Evolutionary conservation across 306 rosid genomes (phyloP), one percentile per base, ranked within the genome.

Genomic region (Fragaria nilgerrensis): DNA sequence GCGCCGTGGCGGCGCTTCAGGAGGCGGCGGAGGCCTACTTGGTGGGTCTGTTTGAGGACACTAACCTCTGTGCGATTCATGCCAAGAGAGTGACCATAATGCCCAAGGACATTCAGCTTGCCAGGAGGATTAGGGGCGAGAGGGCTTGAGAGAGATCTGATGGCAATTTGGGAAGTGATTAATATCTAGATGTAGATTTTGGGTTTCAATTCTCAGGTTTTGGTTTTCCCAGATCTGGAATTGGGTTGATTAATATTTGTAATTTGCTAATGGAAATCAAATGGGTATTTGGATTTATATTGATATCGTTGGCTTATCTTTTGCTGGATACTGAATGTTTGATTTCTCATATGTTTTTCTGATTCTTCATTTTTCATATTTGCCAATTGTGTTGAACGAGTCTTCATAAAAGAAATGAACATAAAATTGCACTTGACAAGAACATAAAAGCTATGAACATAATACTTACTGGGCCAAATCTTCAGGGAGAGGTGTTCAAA

Each of bases 71-170:
- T 6, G 68, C 68, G 4, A 62, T 62, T 62, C 68, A 62, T 13
- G 68, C 68, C 0, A 62, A 62, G 41, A 62, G 68, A 7, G 68
- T 62, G 9, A 29, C 68, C 41, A 62, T 62, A 2, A 62, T 62
- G 68, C 68, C 68, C 68, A 62, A 62, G n/a, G 68, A 62, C 5
- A 62, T 62, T 29, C 68, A 62, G 11, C 68, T 62, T 27, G 68
- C 68, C 1, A 29, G 68, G 39, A 62, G 68, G 37, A 62, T 62
- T 5, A 62, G 68, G 68, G 68, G 68, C 41, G 68, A 62, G 12
- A 62, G 68, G 68, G 68, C 68, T 15, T 62, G 2, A 29, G 68
- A 58, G 32, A 59, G 3, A 5, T 62, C 68, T 5, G 17, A 5
- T 29, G 37, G 68, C n/a, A 29, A 29, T 62, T 62, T 29, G 41